Conservation (phyloP, 768 basidiomycete species). For the Leccinum longicurvipes region DNA sequence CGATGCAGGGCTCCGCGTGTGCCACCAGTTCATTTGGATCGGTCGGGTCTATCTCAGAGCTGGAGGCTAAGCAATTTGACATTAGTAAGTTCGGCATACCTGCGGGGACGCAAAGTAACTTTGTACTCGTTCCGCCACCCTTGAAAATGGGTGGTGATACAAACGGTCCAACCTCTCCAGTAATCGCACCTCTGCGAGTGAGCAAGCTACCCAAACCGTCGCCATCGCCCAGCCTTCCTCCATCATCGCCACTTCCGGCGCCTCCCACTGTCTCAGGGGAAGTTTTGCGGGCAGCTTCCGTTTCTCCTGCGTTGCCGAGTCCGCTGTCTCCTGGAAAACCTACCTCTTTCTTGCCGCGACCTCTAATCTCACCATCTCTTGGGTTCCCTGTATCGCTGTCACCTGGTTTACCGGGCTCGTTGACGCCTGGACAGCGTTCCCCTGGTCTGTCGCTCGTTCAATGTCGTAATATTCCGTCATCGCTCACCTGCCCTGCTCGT, state of each 20-base stretch:
- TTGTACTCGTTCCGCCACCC: slow-evolving; percentile 25
- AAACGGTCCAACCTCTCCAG: slow-evolving; percentile 2
- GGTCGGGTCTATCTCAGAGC: slow-evolving; percentile 22
- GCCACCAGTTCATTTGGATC: slow-evolving; percentile 13
- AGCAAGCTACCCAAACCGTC: slow-evolving; percentile 25
- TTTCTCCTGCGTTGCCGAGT: slow-evolving; percentile 12
- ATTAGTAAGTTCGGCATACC: slow-evolving; percentile 6
- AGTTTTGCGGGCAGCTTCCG: slow-evolving; percentile 2
- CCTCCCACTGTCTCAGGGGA: slow-evolving; percentile 3
- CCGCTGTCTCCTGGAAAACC: slow-evolving; percentile 10
- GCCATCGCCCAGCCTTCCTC: slow-evolving; percentile 14
- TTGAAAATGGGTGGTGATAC: slow-evolving; percentile 15
- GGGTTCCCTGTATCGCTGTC: slow-evolving; percentile 15
- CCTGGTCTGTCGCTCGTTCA: slow-evolving; percentile 15
- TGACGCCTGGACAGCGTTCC: slow-evolving; percentile 21
- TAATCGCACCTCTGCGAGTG: slow-evolving; percentile 25
- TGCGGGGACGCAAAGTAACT: slow-evolving; percentile 8
- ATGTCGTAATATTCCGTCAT: slow-evolving; percentile 7
- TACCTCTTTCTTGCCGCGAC: slow-evolving; percentile 6
- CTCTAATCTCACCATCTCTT: slow-evolving; percentile 5
- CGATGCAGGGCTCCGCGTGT: slow-evolving; percentile 13
- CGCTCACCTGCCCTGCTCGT: not conserved
- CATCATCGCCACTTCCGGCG: slow-evolving; percentile 14
- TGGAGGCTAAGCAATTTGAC: slow-evolving; percentile 20
- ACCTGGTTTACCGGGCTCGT: slow-evolving; percentile 16